phyloP scores from a whole-genome alignment of 352 stramenopile species.

The Globisporangium solare region DNA sequence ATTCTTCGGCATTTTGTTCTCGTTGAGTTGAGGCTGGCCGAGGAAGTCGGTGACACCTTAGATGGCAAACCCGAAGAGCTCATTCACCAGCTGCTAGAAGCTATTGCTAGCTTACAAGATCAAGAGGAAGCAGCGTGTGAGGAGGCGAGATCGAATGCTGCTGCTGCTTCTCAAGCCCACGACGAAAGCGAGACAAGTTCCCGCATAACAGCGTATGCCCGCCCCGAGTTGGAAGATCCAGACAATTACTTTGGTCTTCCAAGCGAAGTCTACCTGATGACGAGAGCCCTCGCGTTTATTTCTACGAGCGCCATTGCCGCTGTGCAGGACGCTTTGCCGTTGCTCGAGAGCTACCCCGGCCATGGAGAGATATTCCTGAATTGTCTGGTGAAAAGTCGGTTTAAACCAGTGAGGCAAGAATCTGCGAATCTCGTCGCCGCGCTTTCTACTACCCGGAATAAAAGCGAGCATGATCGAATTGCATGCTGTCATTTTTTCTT shows the following conservation, averaged over 20 bases:
- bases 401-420: slow-evolving; percentile 44
- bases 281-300: slow-evolving; percentile 45
- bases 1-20: slow-evolving; percentile 67
- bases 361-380: slow-evolving; percentile 38
- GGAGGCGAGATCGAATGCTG: too few species aligned
- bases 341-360: slow-evolving; percentile 34
- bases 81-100: slow-evolving; percentile 40
- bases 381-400: slow-evolving; percentile 40
- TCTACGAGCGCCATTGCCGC: slow-evolving; percentile 29
- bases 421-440: slow-evolving; percentile 38
- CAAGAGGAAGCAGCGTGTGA: slow-evolving; percentile 11
- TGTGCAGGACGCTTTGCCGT: slow-evolving; percentile 21
- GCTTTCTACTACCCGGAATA: slow-evolving; percentile 41
- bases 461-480: slow-evolving; percentile 34
- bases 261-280: slow-evolving; percentile 54
- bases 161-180: neutral
- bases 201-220: slow-evolving; percentile 27
- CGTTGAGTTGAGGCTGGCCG: slow-evolving; percentile 32
- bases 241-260: slow-evolving; percentile 47
- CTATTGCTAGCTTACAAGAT: slow-evolving; percentile 28
- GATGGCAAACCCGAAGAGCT: slow-evolving; percentile 25
- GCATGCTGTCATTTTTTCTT: slow-evolving; percentile 47
- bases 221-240: slow-evolving; percentile 34
- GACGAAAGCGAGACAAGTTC: slow-evolving; percentile 15
- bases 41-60: slow-evolving; percentile 21